Conservation (phyloP, 2,329 filamentous ascomycete species). For the Harringtonia lauricola region DNA sequence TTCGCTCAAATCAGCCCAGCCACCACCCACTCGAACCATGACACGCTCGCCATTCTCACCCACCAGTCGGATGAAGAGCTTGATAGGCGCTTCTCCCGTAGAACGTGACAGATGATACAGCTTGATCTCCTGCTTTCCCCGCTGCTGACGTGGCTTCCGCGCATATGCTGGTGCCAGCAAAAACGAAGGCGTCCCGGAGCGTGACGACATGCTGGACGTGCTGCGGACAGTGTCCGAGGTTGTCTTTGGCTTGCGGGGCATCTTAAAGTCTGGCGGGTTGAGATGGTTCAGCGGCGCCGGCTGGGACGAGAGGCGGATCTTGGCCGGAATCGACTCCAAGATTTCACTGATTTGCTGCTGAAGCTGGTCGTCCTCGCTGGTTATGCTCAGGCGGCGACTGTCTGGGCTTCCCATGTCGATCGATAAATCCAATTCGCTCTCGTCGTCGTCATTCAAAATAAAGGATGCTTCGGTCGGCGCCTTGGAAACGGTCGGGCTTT, state of each 20-base stretch:
- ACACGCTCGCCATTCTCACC: constrained; percentile 84
- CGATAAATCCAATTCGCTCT: constrained; percentile 33
- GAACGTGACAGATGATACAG: constrained; percentile 84
- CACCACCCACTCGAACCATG: constrained; percentile 95
- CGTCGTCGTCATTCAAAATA: constrained; percentile 10
- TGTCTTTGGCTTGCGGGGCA: constrained; percentile 27
- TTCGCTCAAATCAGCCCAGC: constrained; percentile 95
- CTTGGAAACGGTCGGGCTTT: constrained; percentile 24
- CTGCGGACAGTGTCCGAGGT: constrained; percentile 22
- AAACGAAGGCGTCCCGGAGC: constrained; percentile 55
- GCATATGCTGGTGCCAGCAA: constrained; percentile 52
- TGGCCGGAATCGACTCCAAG: constrained; percentile 64
- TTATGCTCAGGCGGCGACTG: constrained; percentile 23
- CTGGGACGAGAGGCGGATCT: constrained; percentile 60
- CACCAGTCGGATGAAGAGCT: constrained; percentile 86
- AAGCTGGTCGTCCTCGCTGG: constrained; percentile 52
- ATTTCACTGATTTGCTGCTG: constrained; percentile 74
- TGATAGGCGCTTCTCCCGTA: constrained; percentile 78
- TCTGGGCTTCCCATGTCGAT: constrained; percentile 15
- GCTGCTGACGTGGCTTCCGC: constrained; percentile 34
- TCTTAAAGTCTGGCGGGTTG: constrained; percentile 46
- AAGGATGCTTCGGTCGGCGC: constrained; percentile 33
- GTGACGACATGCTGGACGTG: constrained; percentile 39
- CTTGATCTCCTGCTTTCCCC: constrained; percentile 62
- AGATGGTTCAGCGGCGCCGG: constrained; percentile 38